Evolutionary conservation across 805 yeast species (phyloP).

Genomic region (Ogataea paraovalis): DNA sequence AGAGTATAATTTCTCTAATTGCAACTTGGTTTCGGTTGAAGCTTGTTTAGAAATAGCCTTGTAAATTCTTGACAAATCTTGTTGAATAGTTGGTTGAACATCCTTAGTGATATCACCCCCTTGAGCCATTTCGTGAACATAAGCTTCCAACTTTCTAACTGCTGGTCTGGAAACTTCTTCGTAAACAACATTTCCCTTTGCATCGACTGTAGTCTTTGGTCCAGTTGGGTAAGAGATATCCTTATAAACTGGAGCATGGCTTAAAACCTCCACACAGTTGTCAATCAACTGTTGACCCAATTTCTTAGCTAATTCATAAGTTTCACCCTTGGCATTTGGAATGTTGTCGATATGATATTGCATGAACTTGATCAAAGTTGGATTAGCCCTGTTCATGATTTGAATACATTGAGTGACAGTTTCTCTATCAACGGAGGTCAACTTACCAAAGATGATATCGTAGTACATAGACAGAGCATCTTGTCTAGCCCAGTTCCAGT

Average conservation of each 20-base stretch:
- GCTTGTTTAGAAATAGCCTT: conserved; percentile 77
- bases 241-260: conserved; percentile 87
- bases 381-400: conserved; percentile 96
- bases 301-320: conserved; percentile 83
- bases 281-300: conserved; percentile 93
- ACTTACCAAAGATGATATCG: conserved; percentile 92
- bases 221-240: conserved; percentile 94
- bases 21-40: conserved; percentile 61
- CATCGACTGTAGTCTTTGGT: conserved; percentile 84
- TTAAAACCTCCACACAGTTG: conserved; percentile 82
- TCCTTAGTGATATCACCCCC: conserved; percentile 82
- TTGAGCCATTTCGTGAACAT: conserved; percentile 92
- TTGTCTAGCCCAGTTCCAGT: conserved; percentile 99
- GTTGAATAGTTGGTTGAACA: conserved; percentile 72
- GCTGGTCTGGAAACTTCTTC: conserved; percentile 84
- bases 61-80: conserved; percentile 80
- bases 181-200: conserved; percentile 82
- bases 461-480: conserved; percentile 90
- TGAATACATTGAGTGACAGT: conserved; percentile 94
- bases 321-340: conserved; percentile 84
- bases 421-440: conserved; percentile 89
- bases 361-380: conserved; percentile 91
- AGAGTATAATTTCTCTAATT: conserved; percentile 67
- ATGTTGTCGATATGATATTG: conserved; percentile 86
- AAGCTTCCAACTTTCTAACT: conserved; percentile 91